Evolutionary conservation across 495 filamentous ascomycete species (phyloP), one percentile per base, ranked within the genome.

Genomic region (Penicillium egyptiacum): DNA sequence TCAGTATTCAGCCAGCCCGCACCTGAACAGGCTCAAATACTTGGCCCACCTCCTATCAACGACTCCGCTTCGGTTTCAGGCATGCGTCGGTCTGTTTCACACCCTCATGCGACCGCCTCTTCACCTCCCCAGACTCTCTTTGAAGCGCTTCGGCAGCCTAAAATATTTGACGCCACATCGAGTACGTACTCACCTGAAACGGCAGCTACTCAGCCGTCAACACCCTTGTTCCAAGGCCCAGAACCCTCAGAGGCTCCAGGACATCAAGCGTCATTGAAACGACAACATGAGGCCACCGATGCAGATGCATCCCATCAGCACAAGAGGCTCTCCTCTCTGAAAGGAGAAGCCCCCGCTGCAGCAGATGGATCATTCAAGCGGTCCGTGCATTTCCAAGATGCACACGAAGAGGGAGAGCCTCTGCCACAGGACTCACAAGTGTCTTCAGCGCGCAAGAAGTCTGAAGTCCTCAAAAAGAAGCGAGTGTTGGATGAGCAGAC

Each of bases 401-500:
- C 17, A 26, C 5, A 23, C 12, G 35, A 19, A n/a, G 30, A 19
- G 10, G 17, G 19, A 26, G 3, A 31, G 37, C n/a, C 39, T 43
- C 9, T 42, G n/a, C 12, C 42, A 8, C 35, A 20, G 14, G 28
- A 46, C 1, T 26, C 52, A 1, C 8, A 17, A 28, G 41, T 22
- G 20, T 19, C 25, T 43, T 43, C 50, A 3, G n/a, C 1, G 10
- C 26, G 30, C 23, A 43, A 43, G 39, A n/a, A 4, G 12, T 20
- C 50, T 8, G 10, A 43, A 28, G 28, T 2, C 5, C 17, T 14
- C 4, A 31, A 39, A 14, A 75, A 73, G 54, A 58, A 52, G 50
- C 50, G 73, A 28, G 41, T 57, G 9, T 20, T 53, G 12, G 66
- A 70, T 31, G 67, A 70, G 31, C 58, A 35, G 19, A 53, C 52